Evolutionary conservation across 2,329 filamentous ascomycete genomes (phyloP), one percentile per base, ranked within the genome.

Genomic region (Fusarium pilosicola): DNA sequence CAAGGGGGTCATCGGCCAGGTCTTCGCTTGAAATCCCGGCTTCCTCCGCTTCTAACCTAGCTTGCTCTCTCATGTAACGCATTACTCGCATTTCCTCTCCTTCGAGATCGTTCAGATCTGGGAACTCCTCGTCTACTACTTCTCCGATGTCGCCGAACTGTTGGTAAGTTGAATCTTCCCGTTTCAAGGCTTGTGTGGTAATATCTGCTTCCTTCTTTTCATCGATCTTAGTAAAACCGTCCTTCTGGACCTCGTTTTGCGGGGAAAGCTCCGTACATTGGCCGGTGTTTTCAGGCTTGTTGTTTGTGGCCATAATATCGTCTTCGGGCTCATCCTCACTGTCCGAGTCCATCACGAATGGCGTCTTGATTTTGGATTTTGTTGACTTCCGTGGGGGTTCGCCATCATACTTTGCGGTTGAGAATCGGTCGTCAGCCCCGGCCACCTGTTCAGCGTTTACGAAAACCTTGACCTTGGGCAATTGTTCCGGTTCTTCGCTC

Each of bases 11-110:
- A 48, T 81, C 79, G 10, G 75, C 79, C 39, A 83, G 74, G 45
- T 84, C 82, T 44, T 84, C 82, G 20, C 73, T 65, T 8, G 81
- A 82, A 28, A 83, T 78, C 13, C 84, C 86, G 15, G 85, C 83
- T 68, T 90, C 89, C 74, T 90, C 87, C 7, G 87, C 88, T 74
- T 93, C 90, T 7, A 92, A 84, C 17, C 89, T 87, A 48, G 90
- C 90, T 80, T 96, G 94, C 79, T 94, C 92, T 77, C 91, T 89
- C 91, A 95, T 94, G 81, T 90, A 95, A 54, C 88, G 86, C 82
- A 89, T 88, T 76, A 91, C 90, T 54, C 90, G 84, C 71, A 87
- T 88, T 79, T 93, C 91, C 77, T 93, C 90, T 44, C 91, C 91
- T 76, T 87, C 87, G 41, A 86, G 84, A 3, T 82, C 80, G 51